Evolutionary conservation across 139 green algal genomes (phyloP), one percentile per base, ranked within the genome.

Genomic region (Chlorella sp.): DNA sequence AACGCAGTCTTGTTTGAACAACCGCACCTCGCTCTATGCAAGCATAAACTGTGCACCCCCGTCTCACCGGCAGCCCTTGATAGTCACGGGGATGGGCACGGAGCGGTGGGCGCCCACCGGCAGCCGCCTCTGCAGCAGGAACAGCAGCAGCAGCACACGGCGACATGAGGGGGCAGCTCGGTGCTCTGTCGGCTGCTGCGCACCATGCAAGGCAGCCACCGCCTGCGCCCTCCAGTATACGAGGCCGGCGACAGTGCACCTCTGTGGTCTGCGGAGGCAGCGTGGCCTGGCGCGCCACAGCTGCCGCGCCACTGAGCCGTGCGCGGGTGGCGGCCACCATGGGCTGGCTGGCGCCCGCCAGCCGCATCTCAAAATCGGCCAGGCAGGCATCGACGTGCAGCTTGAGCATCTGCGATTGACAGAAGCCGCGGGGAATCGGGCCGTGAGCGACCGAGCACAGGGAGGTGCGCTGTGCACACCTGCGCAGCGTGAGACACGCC

Each of bases 251-350:
- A 24, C 28, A n/a, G 34, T 54, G 22, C n/a, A 44, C 76, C 68
- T 73, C 46, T 14, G 54, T 26, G 20, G 38, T 70, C 43, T 75
- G 58, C 0, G 90, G 92, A 22, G 91, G 82, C 73, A 88, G 90
- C 17, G 86, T 90, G 62, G 89, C 68, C 84, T 96, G 93, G 44
- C 92, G 86, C 1, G 88, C 92, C 0, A 93, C 73, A 40, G 92
- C 91, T 8, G 94, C 72, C 34, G 87, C 74, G 24, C 93, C 93
- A 2, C 65, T 84, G 4, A 92, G 73, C 0, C 72, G 54, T 20
- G 88, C 56, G 32, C 36, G 34, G 7, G 51, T 67, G 9, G 89
- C 81, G 28, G 67, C 68, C 16, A 89, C 85, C 2, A 93, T 64
- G 30, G 91, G 81, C 40, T 48, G 28, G 58, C 46, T 65, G 70